phyloP scores from a whole-genome alignment of 495 filamentous ascomycete species.

The Penicillium daleae region DNA sequence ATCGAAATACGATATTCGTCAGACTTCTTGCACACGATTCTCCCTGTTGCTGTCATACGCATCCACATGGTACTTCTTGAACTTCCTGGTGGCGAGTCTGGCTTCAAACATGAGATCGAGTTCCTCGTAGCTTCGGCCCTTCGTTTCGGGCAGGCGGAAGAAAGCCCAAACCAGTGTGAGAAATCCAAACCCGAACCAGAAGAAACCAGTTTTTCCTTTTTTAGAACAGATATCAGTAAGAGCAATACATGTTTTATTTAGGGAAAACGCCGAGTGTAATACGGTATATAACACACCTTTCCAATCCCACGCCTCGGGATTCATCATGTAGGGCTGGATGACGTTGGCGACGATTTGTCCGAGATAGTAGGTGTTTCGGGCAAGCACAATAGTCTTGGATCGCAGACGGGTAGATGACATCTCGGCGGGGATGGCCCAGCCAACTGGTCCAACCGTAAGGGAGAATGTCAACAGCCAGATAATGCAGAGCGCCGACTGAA shows the following conservation, averaged over 20 bases:
- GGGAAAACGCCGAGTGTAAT: too few relatives aligned
- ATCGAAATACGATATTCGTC: too few relatives aligned
- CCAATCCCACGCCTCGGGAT: slow-evolving; percentile 44
- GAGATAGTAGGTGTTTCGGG: slow-evolving; percentile 38
- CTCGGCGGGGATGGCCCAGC: slow-evolving; percentile 41
- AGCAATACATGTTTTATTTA: too few relatives aligned
- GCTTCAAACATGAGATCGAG: slow-evolving; percentile 63
- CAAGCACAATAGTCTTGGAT: slow-evolving; percentile 42
- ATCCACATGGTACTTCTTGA: slow-evolving; percentile 34
- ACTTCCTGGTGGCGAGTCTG: slow-evolving; percentile 50
- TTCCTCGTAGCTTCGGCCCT: slow-evolving; percentile 54
- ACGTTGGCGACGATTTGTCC: slow-evolving; percentile 35
- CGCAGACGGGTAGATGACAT: slow-evolving; percentile 43
- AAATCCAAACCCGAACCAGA: slow-evolving; percentile 35
- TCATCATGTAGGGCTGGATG: slow-evolving; percentile 42
- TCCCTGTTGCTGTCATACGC: slow-evolving; percentile 6
- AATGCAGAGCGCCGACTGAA: slow-evolving; percentile 39
- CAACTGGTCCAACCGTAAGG: slow-evolving; percentile 46
- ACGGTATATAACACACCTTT: not conserved
- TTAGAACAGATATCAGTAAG: too few relatives aligned
- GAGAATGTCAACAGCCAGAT: slow-evolving; percentile 47
- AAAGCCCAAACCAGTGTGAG: slow-evolving; percentile 38
- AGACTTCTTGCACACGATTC: too few relatives aligned
- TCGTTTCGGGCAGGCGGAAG: slow-evolving; percentile 50
- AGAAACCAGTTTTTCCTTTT: slow-evolving; percentile 42